These are phyloP conservation scores for Aplosporella prunicola DNA, from an alignment of 2,329 filamentous ascomycete genomes.

Conservation along the genomic window DNA sequence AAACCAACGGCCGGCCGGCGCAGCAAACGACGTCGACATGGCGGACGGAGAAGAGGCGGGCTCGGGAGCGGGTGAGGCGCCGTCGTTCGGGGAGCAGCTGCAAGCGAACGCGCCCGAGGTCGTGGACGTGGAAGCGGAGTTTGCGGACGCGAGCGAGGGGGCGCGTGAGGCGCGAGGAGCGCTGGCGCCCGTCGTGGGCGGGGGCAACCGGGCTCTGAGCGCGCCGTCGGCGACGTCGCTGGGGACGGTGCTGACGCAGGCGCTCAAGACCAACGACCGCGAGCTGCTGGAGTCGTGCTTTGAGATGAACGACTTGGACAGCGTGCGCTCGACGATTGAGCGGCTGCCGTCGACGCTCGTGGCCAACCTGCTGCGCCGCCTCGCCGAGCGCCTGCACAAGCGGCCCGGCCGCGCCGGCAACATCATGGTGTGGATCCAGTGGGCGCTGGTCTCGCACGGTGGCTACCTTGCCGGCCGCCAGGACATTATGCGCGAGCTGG, in stretches of 20 bases:
- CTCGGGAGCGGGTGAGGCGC: conserved; percentile 34
- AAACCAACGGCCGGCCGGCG: background rate
- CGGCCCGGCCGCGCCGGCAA: conserved; percentile 82
- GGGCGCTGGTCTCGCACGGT: conserved; percentile 85
- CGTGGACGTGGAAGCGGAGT: conserved; percentile 62
- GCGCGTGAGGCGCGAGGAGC: too few species aligned
- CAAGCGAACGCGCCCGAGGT: conserved; percentile 58
- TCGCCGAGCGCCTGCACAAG: conserved; percentile 78
- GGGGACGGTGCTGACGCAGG: conserved; percentile 85
- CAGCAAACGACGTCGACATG: conserved; percentile 4
- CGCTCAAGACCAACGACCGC: conserved; percentile 82
- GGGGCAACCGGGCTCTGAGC: conserved; percentile 41
- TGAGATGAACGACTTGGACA: conserved; percentile 64
- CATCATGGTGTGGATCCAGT: conserved; percentile 92
- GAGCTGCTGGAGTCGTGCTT: conserved; percentile 88
- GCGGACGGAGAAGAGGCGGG: conserved; percentile 22
- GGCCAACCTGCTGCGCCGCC: conserved; percentile 65
- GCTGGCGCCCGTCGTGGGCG: conserved; percentile 34
- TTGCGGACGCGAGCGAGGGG: conserved; percentile 33
- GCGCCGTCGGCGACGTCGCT: conserved; percentile 69
- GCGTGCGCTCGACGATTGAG: conserved; percentile 81
- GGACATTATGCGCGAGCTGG: conserved; percentile 69
- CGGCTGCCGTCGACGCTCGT: conserved; percentile 80
- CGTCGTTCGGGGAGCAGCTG: conserved; percentile 81
- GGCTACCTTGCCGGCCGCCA: conserved; percentile 80